These are phyloP conservation scores for Camellia lanceoleosa DNA, from an alignment of 148 eudicot species.

Conservation along the genomic window DNA sequence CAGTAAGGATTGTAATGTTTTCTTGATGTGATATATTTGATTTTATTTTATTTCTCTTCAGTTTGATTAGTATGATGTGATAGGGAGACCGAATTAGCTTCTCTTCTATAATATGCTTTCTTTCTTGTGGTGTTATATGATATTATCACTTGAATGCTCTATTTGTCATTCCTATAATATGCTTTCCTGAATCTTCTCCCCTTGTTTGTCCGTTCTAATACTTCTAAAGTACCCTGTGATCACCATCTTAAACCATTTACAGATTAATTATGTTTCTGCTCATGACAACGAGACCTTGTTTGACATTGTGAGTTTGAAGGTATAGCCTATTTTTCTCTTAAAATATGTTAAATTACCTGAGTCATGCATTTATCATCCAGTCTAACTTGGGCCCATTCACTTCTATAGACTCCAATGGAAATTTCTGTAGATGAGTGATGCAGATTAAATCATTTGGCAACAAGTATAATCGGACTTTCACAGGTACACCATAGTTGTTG, in stretches of 20 bases:
- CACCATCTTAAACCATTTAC: slow-evolving; percentile 19
- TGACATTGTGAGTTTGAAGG: slow-evolving; percentile 91
- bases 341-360: neutral
- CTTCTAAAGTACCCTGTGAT: neutral
- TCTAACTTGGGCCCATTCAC: slow-evolving; percentile 19
- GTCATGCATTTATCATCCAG: neutral
- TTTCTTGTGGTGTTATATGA: slow-evolving; percentile 2
- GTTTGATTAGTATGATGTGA: neutral
- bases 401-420: slow-evolving; percentile 60
- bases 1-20: slow-evolving; percentile 46
- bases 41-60: neutral
- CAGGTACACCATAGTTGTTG: slow-evolving; percentile 47
- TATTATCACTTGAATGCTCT: neutral
- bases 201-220: neutral
- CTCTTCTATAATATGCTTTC: neutral
- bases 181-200: neutral
- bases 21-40: neutral
- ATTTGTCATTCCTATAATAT: neutral
- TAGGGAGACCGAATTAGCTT: neutral
- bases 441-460: slow-evolving; percentile 86
- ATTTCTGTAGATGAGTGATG: slow-evolving; percentile 81
- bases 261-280: slow-evolving; percentile 96
- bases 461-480: slow-evolving; percentile 82
- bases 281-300: slow-evolving; percentile 97
- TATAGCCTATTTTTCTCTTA: slow-evolving; percentile 24